Conservation (phyloP, 2,329 filamentous ascomycete genomes). For the Sporothrix globosa region DNA sequence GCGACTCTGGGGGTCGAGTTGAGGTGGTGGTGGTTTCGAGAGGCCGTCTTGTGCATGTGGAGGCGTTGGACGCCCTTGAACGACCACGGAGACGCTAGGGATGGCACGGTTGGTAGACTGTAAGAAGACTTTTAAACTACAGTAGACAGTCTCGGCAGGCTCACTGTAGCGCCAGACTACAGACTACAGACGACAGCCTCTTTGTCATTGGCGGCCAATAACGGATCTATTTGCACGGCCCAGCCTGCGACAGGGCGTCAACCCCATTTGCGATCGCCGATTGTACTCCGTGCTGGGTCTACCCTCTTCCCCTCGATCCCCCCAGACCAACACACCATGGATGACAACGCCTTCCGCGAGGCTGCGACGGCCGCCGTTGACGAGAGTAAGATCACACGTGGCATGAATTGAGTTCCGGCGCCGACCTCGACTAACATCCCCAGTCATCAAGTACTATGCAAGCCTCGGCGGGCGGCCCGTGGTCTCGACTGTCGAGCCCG, state of each 20-base stretch:
- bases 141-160: neutral
- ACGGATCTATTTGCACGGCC: neutral
- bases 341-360: constrained; percentile 74
- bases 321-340: constrained; percentile 60
- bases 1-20: too few species aligned
- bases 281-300: neutral
- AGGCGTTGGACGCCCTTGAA: too few species aligned
- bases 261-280: neutral
- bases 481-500: constrained; percentile 76
- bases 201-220: neutral
- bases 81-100: too few species aligned
- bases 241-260: too few species aligned
- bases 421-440: neutral
- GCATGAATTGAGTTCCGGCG: constrained; percentile 32
- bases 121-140: constrained; percentile 16
- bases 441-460: constrained; percentile 84
- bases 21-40: too few species aligned
- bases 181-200: neutral
- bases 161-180: neutral
- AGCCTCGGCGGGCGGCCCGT: constrained; percentile 71
- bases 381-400: constrained; percentile 63
- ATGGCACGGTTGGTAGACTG: too few species aligned
- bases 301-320: neutral
- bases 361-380: constrained; percentile 80
- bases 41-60: too few species aligned